Base-by-base conservation (phyloP, 139 green algal species). In the Chlamydomonas sphaeroides region DNA sequence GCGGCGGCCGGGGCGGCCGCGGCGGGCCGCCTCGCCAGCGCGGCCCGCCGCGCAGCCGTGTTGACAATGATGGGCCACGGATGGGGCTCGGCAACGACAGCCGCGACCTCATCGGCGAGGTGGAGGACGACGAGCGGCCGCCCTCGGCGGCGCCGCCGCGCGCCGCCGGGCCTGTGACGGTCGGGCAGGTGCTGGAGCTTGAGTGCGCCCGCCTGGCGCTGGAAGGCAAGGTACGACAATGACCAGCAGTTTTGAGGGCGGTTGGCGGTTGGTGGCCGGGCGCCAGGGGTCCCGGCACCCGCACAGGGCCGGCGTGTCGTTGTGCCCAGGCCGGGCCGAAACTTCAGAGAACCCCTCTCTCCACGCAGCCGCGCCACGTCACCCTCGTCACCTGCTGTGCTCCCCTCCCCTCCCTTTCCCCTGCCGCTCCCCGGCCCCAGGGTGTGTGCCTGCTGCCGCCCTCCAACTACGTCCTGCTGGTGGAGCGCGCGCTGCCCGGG, bases 401-500 rank as follows among this genome's bases (percentile, higher is more conserved):
- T 59, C 30, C 26, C 70, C n/a, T 3, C 33, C 10, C 33, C 32
- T 33, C 6, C 33, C 33, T 42, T 25, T 30, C 63, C 5, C 63
- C 8, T 25, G 15, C 51, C 56, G 25, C 21, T 4, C 4, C 35
- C 1, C 1, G 0, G 20, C 23, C 21, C 25, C 88, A 94, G 87
- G 92, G 93, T 4, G 84, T 95, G 11, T 95, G 92, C 74, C 86
- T 85, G 53, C 45, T 89, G 35, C 79, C 84, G 0, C 76, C 61
- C n/a, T 56, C 61, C 11, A 87, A 84, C 35, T 90, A 93, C 42
- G 91, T 97, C 20, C 82, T 97, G 18, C 88, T 98, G 62, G 88
- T 87, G 65, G 83, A 92, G 15, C 49, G 92, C 0, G 90, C 95
- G 17, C 83, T 97, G 36, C 95, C 95, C 0, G 95, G 94, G 8